These are phyloP conservation scores for Chalaropsis thielavioides DNA, from an alignment of 2,329 filamentous ascomycete species.

Conservation along the genomic window DNA sequence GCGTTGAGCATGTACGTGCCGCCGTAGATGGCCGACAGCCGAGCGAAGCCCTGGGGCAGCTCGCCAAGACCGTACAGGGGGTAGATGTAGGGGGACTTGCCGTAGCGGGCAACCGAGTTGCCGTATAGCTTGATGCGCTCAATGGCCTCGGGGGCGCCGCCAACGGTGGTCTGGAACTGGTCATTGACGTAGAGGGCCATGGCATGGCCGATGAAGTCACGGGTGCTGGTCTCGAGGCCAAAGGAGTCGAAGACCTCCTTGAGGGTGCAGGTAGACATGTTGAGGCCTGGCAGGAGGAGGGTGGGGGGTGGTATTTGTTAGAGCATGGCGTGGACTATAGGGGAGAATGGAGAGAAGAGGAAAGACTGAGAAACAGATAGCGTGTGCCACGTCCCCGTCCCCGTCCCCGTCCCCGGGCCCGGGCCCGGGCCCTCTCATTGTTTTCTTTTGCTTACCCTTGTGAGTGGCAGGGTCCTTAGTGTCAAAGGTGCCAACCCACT, in stretches of 20 bases:
- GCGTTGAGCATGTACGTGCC: slow-evolving; percentile 99
- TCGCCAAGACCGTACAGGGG: slow-evolving; percentile 94
- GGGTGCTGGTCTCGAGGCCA: slow-evolving; percentile 72
- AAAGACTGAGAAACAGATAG: neutral
- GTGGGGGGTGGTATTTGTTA: neutral
- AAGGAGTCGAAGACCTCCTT: slow-evolving; percentile 99
- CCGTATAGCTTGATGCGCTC: slow-evolving; percentile 91
- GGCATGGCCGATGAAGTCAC: slow-evolving; percentile 93
- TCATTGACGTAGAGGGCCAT: slow-evolving; percentile 94
- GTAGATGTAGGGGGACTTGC: slow-evolving; percentile 99
- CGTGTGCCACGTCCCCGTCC: too few species aligned
- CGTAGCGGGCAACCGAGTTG: slow-evolving; percentile 93
- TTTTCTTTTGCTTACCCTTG: slow-evolving; percentile 80
- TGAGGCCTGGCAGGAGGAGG: slow-evolving; percentile 46
- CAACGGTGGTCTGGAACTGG: slow-evolving; percentile 60
- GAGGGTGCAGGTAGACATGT: slow-evolving; percentile 70
- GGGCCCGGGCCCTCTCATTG: too few species aligned
- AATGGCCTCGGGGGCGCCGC: slow-evolving; percentile 69
- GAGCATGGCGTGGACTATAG: neutral
- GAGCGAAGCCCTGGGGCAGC: slow-evolving; percentile 92
- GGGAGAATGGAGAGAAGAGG: too few species aligned
- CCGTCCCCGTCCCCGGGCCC: too few species aligned
- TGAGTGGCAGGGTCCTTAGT: slow-evolving; percentile 68
- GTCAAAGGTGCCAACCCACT: slow-evolving; percentile 86
- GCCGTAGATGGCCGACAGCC: slow-evolving; percentile 93